Conservation (phyloP, 805 yeast species). For the Candida tammaniensis region DNA sequence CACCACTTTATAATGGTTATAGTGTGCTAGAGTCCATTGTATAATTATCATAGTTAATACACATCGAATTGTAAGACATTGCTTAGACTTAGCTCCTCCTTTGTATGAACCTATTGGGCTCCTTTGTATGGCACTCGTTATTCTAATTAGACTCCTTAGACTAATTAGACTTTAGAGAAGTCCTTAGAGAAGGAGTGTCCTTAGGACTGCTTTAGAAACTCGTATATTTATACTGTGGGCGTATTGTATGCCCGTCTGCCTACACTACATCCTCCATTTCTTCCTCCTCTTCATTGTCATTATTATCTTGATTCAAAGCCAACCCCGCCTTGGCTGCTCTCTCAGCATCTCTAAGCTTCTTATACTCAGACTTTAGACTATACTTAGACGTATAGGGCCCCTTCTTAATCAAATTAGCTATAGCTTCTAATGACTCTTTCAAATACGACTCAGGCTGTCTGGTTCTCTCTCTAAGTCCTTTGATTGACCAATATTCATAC, state of each 20-base stretch:
- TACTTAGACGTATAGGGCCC: slow-evolving; percentile 96
- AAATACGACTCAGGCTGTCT: slow-evolving; percentile 93
- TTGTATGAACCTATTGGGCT: background rate
- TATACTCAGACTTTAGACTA: slow-evolving; percentile 86
- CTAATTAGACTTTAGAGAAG: no score
- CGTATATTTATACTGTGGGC: no score
- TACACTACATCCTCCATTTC: slow-evolving; percentile 75
- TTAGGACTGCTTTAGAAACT: no score
- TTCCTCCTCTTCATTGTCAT: slow-evolving; percentile 53
- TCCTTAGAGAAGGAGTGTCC: no score
- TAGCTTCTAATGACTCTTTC: slow-evolving; percentile 85
- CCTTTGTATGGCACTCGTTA: no score
- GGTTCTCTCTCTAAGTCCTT: slow-evolving; percentile 89
- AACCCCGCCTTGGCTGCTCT: slow-evolving; percentile 61
- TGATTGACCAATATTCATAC: slow-evolving; percentile 94
- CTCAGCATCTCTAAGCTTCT: slow-evolving; percentile 72
- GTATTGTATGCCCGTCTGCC: no score
- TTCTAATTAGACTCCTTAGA: no score
- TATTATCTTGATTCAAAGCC: slow-evolving; percentile 41
- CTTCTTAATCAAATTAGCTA: slow-evolving; percentile 85
- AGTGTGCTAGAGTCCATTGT: slow-evolving; percentile 10
- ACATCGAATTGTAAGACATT: background rate
- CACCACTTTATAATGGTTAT: slow-evolving; percentile 44
- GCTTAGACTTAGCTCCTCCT: background rate
- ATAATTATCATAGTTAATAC: slow-evolving; percentile 10